Percentiles rank a stretch among this genome's conserved stretches.
Conservation (phyloP, 148 eudicot genomes). For the Rhododendron henanense region DNA sequence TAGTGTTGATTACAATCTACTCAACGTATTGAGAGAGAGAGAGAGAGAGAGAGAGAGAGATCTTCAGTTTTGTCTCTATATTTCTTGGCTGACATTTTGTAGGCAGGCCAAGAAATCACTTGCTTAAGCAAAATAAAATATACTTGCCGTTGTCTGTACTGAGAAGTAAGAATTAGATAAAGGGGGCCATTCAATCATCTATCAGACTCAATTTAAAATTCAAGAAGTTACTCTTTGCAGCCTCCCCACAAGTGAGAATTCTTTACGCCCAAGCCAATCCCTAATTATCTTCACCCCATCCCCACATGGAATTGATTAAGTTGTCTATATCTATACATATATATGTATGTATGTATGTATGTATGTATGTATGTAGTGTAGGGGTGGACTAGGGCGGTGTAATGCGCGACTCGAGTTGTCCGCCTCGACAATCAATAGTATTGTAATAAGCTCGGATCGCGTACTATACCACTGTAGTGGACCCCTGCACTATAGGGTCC, state of each 20-base stretch:
- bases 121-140: background rate
- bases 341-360: too few relatives aligned
- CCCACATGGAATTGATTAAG: background rate
- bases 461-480: too few relatives aligned
- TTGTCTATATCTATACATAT: too few relatives aligned
- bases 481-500: background rate
- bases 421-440: background rate
- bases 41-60: background rate
- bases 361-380: too few relatives aligned
- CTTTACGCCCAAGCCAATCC: background rate
- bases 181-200: background rate
- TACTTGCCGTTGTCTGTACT: background rate
- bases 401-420: too few relatives aligned
- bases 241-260: background rate
- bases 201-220: background rate
- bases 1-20: background rate
- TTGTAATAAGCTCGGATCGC: too few relatives aligned
- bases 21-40: background rate
- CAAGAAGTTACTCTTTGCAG: slow-evolving; percentile 1
- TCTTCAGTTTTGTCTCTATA: background rate
- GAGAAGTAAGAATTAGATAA: background rate
- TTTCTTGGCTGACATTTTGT: background rate
- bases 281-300: background rate
- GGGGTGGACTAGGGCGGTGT: too few relatives aligned
- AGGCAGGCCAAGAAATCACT: background rate